A percentile compares a stretch with the other conserved stretches of the same genome.
Conservation (phyloP, 768 basidiomycete genomes). For the Lanmaoa pseudosensibilis region DNA sequence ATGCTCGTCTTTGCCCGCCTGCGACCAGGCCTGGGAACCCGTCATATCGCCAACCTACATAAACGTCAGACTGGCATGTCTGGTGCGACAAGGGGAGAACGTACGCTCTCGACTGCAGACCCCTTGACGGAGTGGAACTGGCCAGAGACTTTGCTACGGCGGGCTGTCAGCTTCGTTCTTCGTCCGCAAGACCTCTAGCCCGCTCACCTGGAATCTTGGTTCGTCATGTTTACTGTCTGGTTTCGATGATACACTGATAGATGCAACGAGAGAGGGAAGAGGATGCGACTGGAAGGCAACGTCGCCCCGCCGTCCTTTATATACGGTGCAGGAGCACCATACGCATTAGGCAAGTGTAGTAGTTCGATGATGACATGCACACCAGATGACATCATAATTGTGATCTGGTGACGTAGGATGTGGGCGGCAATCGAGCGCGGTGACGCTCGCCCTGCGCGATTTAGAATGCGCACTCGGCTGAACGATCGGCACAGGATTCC, state of each 20-base stretch:
- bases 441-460: background rate
- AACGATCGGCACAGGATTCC: background rate
- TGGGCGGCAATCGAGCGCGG: conserved; percentile 12
- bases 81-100: background rate
- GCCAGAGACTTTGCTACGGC: conserved; percentile 35
- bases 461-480: background rate
- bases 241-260: background rate
- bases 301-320: conserved; percentile 18
- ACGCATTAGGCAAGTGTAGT: conserved; percentile 33
- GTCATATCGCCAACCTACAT: conserved; percentile 42
- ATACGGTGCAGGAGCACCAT: conserved; percentile 20
- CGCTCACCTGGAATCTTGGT: conserved; percentile 31
- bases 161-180: background rate
- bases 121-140: conserved; percentile 41
- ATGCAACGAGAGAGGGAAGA: background rate
- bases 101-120: conserved; percentile 34
- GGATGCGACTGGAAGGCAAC: background rate
- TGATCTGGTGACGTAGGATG: conserved; percentile 23
- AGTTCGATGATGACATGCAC: conserved; percentile 22
- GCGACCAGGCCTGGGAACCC: conserved; percentile 43
- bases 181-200: background rate
- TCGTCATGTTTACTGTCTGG: conserved; percentile 6
- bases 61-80: background rate
- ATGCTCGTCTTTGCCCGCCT: conserved; percentile 52
- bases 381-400: conserved; percentile 30